These are phyloP conservation scores for Penicillium parvum DNA, from an alignment of 495 filamentous ascomycete genomes.

Conservation along the genomic window DNA sequence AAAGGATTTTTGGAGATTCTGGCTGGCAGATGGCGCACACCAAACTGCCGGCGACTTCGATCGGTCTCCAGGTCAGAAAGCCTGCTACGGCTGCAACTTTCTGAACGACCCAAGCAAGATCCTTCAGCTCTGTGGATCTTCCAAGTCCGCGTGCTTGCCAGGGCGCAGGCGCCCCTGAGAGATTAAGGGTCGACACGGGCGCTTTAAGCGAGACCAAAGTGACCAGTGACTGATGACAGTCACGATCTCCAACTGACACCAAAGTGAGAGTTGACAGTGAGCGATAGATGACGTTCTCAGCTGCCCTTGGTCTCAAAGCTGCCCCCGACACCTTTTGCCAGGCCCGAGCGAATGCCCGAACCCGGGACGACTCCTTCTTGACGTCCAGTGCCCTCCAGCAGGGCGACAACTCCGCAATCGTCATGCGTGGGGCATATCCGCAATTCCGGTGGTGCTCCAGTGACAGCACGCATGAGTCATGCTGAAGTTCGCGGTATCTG, in stretches of 20 bases:
- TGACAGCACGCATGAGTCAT: slow-evolving; percentile 66
- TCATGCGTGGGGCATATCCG: slow-evolving; percentile 48
- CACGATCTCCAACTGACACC: slow-evolving; percentile 10
- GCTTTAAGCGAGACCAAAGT: slow-evolving; percentile 24
- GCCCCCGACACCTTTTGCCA: slow-evolving; percentile 14
- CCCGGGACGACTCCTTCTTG: not conserved
- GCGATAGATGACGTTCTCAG: slow-evolving; percentile 8
- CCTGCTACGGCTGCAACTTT: slow-evolving; percentile 15
- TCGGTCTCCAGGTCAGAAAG: slow-evolving; percentile 25
- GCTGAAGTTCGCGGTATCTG: slow-evolving; percentile 34
- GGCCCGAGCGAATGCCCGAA: slow-evolving; percentile 24
- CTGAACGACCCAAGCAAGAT: slow-evolving; percentile 30
- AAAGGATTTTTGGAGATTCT: slow-evolving; percentile 33
- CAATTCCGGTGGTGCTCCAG: slow-evolving; percentile 46
- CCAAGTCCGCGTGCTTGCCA: slow-evolving; percentile 23
- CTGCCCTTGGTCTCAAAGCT: slow-evolving; percentile 6
- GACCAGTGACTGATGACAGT: slow-evolving; percentile 26
- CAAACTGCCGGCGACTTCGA: slow-evolving; percentile 7
- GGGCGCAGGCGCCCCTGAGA: not conserved
- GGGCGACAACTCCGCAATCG: slow-evolving; percentile 40
- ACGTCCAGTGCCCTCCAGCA: slow-evolving; percentile 28
- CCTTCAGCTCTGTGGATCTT: slow-evolving; percentile 19
- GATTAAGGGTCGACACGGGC: slow-evolving; percentile 8
- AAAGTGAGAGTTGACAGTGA: slow-evolving; percentile 8
- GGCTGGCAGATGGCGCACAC: slow-evolving; percentile 44